Evolutionary conservation across 768 basidiomycete genomes (phyloP).

Genomic region (Punctularia strigosozonata): DNA sequence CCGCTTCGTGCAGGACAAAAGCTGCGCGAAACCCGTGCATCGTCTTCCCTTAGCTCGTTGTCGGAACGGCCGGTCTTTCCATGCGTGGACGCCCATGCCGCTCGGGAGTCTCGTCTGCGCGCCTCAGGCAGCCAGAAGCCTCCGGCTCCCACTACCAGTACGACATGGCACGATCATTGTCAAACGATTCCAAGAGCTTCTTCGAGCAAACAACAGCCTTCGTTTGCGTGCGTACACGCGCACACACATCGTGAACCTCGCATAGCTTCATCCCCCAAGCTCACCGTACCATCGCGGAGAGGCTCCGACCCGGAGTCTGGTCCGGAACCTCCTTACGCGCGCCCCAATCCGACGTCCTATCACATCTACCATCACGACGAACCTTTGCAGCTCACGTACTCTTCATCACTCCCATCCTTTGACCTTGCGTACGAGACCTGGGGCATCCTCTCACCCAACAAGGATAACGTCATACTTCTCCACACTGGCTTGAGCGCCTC

Average conservation of each 20-base stretch:
- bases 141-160: slow-evolving; percentile 10
- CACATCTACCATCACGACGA: slow-evolving; percentile 46
- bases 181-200: too few relatives aligned
- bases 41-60: too few relatives aligned
- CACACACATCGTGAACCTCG: too few relatives aligned
- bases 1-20: too few relatives aligned
- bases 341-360: slow-evolving; percentile 69
- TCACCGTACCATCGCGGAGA: not conserved
- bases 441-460: slow-evolving; percentile 71
- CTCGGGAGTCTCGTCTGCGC: slow-evolving; percentile 46
- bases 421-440: slow-evolving; percentile 97
- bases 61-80: slow-evolving; percentile 36
- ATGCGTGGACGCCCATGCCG: slow-evolving; percentile 76
- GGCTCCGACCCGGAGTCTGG: too few relatives aligned
- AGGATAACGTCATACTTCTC: slow-evolving; percentile 85
- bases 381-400: slow-evolving; percentile 56
- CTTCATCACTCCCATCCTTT: slow-evolving; percentile 48
- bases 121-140: slow-evolving; percentile 16
- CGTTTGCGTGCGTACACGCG: too few relatives aligned
- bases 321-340: slow-evolving; percentile 75
- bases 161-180: too few relatives aligned
- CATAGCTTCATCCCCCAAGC: not conserved
- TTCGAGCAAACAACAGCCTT: too few relatives aligned
- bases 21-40: too few relatives aligned
- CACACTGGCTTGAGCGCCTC: slow-evolving; percentile 96